phyloP scores from a whole-genome alignment of 2,329 filamentous ascomycete genomes.

The Fusarium transvaalense region DNA sequence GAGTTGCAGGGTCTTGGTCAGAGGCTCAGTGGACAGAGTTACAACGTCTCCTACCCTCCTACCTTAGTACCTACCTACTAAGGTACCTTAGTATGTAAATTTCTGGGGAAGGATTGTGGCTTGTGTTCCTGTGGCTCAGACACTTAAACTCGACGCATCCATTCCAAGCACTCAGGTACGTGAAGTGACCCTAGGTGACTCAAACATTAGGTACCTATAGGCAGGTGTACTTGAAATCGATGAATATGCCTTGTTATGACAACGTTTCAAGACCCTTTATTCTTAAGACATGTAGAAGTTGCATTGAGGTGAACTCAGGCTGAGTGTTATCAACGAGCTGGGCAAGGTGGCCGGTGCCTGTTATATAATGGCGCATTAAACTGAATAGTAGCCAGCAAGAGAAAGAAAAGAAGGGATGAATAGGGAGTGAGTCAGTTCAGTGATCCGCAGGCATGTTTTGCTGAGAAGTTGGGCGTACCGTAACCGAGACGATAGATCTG shows the following conservation, averaged over 20 bases:
- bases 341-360: background rate
- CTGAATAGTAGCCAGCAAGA: background rate
- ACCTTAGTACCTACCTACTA: too few species aligned
- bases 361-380: background rate
- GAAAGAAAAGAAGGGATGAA: background rate
- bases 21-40: conserved; percentile 37
- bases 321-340: background rate
- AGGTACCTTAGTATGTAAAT: too few species aligned
- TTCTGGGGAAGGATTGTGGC: conserved; percentile 39
- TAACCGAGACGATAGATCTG: background rate
- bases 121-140: conserved; percentile 28
- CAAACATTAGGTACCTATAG: background rate
- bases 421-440: background rate
- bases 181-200: background rate
- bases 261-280: background rate
- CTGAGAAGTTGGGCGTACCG: background rate
- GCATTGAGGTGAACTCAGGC: background rate
- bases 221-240: background rate
- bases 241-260: background rate
- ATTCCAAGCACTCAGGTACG: background rate
- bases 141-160: conserved; percentile 16
- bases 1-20: conserved; percentile 39
- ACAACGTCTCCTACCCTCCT: conserved; percentile 28
- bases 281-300: background rate
- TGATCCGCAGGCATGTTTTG: background rate